These are phyloP conservation scores for Fraxinus angustifolia DNA, from an alignment of 305 asterid species.

Conservation along the genomic window DNA sequence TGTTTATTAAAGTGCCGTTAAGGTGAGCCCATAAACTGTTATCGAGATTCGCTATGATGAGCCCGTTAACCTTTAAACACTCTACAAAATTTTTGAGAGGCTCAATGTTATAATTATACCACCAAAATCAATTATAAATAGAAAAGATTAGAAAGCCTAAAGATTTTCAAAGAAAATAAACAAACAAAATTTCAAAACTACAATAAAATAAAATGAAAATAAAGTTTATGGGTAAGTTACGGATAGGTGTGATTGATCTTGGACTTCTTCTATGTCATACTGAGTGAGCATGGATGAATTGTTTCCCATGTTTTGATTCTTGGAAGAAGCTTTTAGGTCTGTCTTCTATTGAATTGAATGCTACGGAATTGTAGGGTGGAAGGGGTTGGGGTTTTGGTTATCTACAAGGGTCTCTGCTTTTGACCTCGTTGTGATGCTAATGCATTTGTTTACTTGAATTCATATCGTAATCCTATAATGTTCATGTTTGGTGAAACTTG, in stretches of 20 bases:
- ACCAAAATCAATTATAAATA: neutral
- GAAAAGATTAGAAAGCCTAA: neutral
- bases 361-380: neutral
- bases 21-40: too few relatives aligned
- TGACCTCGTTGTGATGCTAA: neutral
- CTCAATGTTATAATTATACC: neutral
- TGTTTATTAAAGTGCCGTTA: too few relatives aligned
- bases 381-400: neutral
- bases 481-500: too few relatives aligned
- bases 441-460: neutral
- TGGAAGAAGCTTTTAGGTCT: neutral
- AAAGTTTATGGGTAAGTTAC: conserved; percentile 1
- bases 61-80: too few relatives aligned
- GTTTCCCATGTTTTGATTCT: conserved; percentile 35
- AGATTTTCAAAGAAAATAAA: neutral
- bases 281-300: conserved; percentile 67
- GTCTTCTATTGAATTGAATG: neutral
- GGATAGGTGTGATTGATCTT: conserved; percentile 63
- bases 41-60: too few relatives aligned
- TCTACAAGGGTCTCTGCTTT: neutral
- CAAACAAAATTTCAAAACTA: neutral
- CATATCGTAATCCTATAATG: too few relatives aligned
- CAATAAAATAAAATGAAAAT: neutral
- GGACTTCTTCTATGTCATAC: conserved; percentile 88
- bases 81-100: too few relatives aligned